Evolutionary conservation across 2,329 filamentous ascomycete species (phyloP), one percentile per base, ranked within the genome.

Genomic region (Ampelomyces quisqualis): DNA sequence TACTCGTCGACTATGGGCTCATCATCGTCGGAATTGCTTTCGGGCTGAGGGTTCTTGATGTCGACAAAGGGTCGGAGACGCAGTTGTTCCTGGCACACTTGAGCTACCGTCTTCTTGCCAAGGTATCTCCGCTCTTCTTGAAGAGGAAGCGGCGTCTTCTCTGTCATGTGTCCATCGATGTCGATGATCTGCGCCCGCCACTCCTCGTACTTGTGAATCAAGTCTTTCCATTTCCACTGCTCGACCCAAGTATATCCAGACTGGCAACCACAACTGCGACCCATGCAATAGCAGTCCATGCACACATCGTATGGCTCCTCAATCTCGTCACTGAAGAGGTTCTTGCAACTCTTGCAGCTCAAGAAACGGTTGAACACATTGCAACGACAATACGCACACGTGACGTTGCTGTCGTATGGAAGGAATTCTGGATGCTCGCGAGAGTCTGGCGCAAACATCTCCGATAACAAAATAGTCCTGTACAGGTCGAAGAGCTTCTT

Each of bases 241-340:
- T 98, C 90, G 35, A 88, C 89, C 90, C 91, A 98, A 46, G 80
- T 82, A 8, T 95, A 78, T 8, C 82, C 83, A 3, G 90, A 95
- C 35, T 95, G 79, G 60, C 93, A 98, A 3, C 80, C 81, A 64
- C 93, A 98, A 31, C 90, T 95, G 36, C 93, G 82, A 15, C 93
- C 93, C 86, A 97, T 95, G n/a, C 84, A 86, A 62, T 95, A 98
- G 63, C 93, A 98, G 55, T 98, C 93, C 87, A 98, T 90, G 62
- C 93, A 98, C 15, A 98, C 78, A 65, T 98, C 93, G 64, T 97
- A 98, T 0, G 88, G 88, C 60, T 97, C 82, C 21, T 84, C 88
- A 40, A 89, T 85, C 18, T 82, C 86, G 44, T 79, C 78, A 8
- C 79, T 73, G 14, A 88, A 75, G 34, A 77, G 74, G 23, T 84